phyloP scores from a whole-genome alignment of 2,329 filamentous ascomycete species.

The Emericellopsis cladophorae region DNA sequence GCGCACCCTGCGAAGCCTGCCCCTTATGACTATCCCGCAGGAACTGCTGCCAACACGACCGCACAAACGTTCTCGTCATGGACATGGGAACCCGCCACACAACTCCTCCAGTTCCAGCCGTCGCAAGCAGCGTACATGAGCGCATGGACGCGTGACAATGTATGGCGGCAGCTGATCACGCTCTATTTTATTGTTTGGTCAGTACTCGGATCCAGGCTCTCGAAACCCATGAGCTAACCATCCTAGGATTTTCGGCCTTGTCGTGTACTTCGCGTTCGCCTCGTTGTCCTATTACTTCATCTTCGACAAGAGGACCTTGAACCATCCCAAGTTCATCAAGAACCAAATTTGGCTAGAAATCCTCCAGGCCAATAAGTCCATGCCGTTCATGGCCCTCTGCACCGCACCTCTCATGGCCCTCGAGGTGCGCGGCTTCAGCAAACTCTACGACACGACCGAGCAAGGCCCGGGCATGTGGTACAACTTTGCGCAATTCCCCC shows the following conservation, averaged over 20 bases:
- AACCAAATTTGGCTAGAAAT: slow-evolving; percentile 87
- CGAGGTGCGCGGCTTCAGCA: slow-evolving; percentile 75
- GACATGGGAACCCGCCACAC: slow-evolving; percentile 61
- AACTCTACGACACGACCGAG: slow-evolving; percentile 70
- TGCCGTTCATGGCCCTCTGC: slow-evolving; percentile 73
- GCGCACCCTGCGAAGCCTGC: slow-evolving; percentile 48
- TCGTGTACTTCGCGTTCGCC: slow-evolving; percentile 78
- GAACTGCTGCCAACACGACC: slow-evolving; percentile 39
- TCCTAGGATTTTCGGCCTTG: slow-evolving; percentile 67
- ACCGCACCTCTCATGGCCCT: slow-evolving; percentile 71
- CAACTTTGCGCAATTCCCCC: slow-evolving; percentile 70
- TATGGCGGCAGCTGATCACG: slow-evolving; percentile 59
- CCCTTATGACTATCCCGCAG: slow-evolving; percentile 37
- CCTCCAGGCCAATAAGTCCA: slow-evolving; percentile 58
- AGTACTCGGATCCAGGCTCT: slow-evolving; percentile 10
- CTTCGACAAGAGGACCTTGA: slow-evolving; percentile 80
- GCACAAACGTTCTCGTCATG: slow-evolving; percentile 44
- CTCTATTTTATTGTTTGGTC: slow-evolving; percentile 83
- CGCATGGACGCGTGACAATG: slow-evolving; percentile 63
- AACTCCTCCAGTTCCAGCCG: slow-evolving; percentile 57
- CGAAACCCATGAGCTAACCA: not conserved
- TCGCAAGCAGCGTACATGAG: slow-evolving; percentile 69
- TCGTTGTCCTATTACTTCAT: slow-evolving; percentile 75
- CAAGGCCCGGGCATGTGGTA: slow-evolving; percentile 71
- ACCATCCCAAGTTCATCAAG: slow-evolving; percentile 90